Evolutionary conservation across 345 rosid genomes (phyloP).

Genomic region (Physaria fendleri): DNA sequence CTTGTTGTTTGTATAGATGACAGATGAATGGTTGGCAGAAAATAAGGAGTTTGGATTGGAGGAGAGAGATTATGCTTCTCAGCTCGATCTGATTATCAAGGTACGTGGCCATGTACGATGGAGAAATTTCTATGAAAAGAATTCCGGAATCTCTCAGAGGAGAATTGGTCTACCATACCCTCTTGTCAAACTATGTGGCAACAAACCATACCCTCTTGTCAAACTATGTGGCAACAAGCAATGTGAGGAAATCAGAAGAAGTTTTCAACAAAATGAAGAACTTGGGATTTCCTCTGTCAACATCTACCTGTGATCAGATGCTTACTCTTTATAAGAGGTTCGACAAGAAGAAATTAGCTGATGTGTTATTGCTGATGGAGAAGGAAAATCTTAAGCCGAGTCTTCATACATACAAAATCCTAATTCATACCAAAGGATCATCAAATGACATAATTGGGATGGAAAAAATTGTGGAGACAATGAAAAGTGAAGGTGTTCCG

Average conservation of each 20-base stretch:
- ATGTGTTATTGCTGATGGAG: conserved; percentile 77
- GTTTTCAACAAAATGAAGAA: conserved; percentile 84
- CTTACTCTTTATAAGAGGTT: conserved; percentile 68
- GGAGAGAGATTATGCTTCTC: conserved; percentile 78
- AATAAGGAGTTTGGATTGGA: conserved; percentile 39
- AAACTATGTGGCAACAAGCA: conserved; percentile 35
- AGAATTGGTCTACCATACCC: conserved; percentile 58
- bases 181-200: conserved; percentile 51
- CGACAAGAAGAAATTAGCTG: conserved; percentile 84
- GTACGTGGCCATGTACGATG: conserved; percentile 51
- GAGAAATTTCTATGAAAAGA: conserved; percentile 48
- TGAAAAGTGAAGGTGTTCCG: too few relatives aligned
- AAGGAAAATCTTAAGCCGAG: conserved; percentile 78
- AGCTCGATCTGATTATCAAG: conserved; percentile 74
- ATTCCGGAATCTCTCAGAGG: conserved; percentile 64
- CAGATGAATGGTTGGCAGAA: conserved; percentile 83
- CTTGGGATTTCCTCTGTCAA: conserved; percentile 56
- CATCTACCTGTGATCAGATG: conserved; percentile 79
- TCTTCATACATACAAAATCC: too few relatives aligned
- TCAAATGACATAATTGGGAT: conserved; percentile 68
- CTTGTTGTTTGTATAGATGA: conserved; percentile 42
- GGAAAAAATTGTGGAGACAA: conserved; percentile 70
- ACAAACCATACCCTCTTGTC: conserved; percentile 61
- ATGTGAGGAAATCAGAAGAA: conserved; percentile 65
- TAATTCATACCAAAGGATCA: conserved; percentile 69